Conservation (phyloP, 2,329 filamentous ascomycete genomes). For the Aspergillus fumigatiaffinis region DNA sequence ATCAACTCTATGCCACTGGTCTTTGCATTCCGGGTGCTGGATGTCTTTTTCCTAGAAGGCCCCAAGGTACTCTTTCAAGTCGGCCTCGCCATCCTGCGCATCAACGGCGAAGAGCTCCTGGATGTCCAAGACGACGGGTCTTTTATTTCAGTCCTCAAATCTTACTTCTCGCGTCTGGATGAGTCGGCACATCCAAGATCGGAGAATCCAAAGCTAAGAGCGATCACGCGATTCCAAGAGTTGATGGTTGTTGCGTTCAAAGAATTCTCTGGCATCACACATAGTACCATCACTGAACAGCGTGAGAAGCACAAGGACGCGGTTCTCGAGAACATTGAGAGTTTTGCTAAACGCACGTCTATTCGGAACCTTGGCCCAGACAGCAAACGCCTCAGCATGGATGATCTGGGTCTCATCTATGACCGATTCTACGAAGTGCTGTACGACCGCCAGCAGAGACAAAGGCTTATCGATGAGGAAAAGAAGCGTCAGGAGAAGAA, state of each 20-base stretch:
- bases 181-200: constrained; percentile 95
- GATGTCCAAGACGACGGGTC: constrained; percentile 92
- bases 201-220: constrained; percentile 88
- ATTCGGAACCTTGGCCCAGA: constrained; percentile 94
- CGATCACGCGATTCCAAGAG: constrained; percentile 94
- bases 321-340: constrained; percentile 93
- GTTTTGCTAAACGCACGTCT: constrained; percentile 92
- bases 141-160: constrained; percentile 93
- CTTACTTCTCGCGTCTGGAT: constrained; percentile 87
- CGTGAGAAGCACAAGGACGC: constrained; percentile 89
- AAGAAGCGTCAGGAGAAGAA: constrained; percentile 62
- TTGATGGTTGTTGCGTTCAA: constrained; percentile 99
- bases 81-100: constrained; percentile 89
- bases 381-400: constrained; percentile 80
- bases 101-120: constrained; percentile 93
- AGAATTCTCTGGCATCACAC: constrained; percentile 93
- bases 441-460: constrained; percentile 85
- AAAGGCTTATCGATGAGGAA: constrained; percentile 72
- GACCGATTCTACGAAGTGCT: constrained; percentile 90
- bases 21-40: constrained; percentile 92
- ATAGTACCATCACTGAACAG: constrained; percentile 84
- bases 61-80: constrained; percentile 97
- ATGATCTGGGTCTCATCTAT: constrained; percentile 86
- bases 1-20: constrained; percentile 99
- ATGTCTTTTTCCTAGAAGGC: constrained; percentile 97